phyloP scores from a whole-genome alignment of 768 basidiomycete genomes.

The Pisolithus tinctorius region DNA sequence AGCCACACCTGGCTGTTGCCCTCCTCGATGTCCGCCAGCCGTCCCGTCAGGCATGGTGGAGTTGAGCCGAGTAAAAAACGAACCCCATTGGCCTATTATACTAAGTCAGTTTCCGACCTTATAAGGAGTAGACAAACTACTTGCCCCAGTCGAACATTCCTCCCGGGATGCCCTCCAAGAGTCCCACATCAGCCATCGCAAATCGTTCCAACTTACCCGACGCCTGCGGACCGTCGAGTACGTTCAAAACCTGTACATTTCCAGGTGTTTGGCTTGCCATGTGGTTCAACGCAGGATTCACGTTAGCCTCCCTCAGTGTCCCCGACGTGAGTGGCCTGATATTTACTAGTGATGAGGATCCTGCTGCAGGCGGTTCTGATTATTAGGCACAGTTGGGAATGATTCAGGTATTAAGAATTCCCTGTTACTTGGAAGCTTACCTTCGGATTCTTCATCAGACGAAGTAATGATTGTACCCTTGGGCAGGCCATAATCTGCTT shows the following conservation, averaged over 20 bases:
- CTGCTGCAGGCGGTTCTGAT: slow-evolving; percentile 8
- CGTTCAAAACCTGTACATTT: slow-evolving; percentile 73
- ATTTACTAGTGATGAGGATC: slow-evolving; percentile 45
- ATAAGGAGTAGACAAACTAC: slow-evolving; percentile 24
- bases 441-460: slow-evolving; percentile 43
- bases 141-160: slow-evolving; percentile 86
- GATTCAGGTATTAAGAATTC: background rate
- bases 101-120: background rate
- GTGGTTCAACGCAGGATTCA: slow-evolving; percentile 73
- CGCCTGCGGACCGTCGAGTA: slow-evolving; percentile 55
- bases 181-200: slow-evolving; percentile 58
- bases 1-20: background rate
- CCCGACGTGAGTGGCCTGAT: slow-evolving; percentile 39
- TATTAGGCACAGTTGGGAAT: slow-evolving; percentile 5
- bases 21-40: slow-evolving; percentile 1
- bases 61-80: slow-evolving; percentile 63
- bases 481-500: slow-evolving; percentile 46
- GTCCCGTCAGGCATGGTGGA: slow-evolving; percentile 2
- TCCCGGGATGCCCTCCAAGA: slow-evolving; percentile 74
- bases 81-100: slow-evolving; percentile 75
- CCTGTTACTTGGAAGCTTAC: slow-evolving; percentile 30
- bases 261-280: slow-evolving; percentile 28
- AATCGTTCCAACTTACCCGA: slow-evolving; percentile 53
- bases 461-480: slow-evolving; percentile 48
- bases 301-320: slow-evolving; percentile 39